phyloP scores from a whole-genome alignment of 768 basidiomycete species.

The Amanita thiersii region DNA sequence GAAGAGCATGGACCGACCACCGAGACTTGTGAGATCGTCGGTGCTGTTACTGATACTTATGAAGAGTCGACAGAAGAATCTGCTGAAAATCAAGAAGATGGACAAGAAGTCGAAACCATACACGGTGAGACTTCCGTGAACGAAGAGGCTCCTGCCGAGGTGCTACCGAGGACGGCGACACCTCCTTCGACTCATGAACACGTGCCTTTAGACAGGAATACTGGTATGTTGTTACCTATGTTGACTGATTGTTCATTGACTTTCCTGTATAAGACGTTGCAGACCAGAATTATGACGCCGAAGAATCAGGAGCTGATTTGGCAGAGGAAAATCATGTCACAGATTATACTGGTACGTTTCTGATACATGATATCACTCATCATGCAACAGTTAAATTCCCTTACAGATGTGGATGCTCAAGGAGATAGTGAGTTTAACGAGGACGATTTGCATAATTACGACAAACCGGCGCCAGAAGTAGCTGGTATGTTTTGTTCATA shows the following conservation, averaged over 20 bases:
- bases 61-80: not conserved
- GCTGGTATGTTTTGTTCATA: not conserved
- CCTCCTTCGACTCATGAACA: no score
- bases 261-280: no score
- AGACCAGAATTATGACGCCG: no score
- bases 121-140: no score
- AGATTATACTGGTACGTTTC: not conserved
- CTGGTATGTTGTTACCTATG: no score
- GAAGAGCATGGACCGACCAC: no score
- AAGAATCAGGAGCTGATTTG: not conserved
- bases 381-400: slow-evolving; percentile 1
- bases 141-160: no score
- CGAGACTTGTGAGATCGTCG: no score
- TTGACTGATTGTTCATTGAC: no score
- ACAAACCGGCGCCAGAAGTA: not conserved
- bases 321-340: not conserved
- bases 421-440: not conserved
- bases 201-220: no score
- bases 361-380: not conserved
- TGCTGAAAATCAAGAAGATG: not conserved
- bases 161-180: no score
- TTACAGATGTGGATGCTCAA: slow-evolving; percentile 11
- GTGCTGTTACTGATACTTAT: not conserved
- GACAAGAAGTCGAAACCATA: no score
- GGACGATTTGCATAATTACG: not conserved